Percentiles rank a stretch among this genome's conserved stretches.
These are phyloP conservation scores for Amphirosellinia nigrospora DNA, from an alignment of 495 filamentous ascomycete genomes.

Conservation along the genomic window DNA sequence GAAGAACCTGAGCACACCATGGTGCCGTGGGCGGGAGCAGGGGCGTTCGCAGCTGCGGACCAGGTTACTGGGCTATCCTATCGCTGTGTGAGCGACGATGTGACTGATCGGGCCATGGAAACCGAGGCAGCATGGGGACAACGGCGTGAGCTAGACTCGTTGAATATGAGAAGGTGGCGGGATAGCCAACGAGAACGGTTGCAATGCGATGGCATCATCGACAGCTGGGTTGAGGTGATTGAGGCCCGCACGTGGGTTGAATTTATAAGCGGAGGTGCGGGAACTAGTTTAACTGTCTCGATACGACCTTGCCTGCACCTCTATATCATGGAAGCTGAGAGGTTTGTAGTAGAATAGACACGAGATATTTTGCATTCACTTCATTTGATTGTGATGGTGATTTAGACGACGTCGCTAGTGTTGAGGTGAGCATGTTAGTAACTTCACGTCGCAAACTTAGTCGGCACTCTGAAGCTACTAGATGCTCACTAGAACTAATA, in stretches of 20 bases:
- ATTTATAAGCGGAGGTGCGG: neutral
- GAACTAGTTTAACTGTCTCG: neutral
- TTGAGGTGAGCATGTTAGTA: neutral
- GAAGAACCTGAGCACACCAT: neutral
- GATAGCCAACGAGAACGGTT: conserved; percentile 20
- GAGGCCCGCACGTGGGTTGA: neutral
- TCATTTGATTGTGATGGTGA: neutral
- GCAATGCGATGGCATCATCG: conserved; percentile 26
- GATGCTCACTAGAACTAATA: neutral
- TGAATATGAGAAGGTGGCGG: neutral
- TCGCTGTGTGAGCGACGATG: neutral
- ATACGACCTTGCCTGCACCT: neutral
- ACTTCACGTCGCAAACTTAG: neutral
- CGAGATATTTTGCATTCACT: neutral
- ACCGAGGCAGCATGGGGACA: neutral
- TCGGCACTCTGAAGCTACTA: too few relatives aligned
- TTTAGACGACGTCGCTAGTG: neutral
- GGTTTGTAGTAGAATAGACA: neutral
- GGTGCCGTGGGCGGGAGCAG: neutral
- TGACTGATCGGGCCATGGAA: neutral
- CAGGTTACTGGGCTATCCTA: neutral
- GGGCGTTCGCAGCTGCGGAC: conserved; percentile 5
- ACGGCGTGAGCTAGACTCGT: neutral
- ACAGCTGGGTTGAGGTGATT: conserved; percentile 22
- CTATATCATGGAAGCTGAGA: neutral